Conservation (phyloP, 805 yeast genomes). For the Candida oleophila region DNA sequence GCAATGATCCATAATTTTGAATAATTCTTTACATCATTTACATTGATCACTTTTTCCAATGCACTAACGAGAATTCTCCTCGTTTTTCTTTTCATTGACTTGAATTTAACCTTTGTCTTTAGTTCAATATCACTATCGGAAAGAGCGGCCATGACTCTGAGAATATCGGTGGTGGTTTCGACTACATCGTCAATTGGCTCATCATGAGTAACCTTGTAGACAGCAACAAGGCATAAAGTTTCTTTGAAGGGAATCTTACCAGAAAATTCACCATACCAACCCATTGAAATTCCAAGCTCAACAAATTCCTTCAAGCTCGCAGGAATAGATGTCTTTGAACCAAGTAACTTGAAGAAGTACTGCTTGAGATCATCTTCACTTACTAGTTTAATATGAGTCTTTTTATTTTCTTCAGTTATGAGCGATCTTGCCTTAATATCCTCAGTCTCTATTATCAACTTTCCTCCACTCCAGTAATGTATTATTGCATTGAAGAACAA, state of each 20-base stretch:
- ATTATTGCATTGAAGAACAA: conserved; percentile 7
- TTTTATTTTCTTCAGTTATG: conserved; percentile 4
- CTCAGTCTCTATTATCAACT: conserved; percentile 1
- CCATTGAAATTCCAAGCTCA: conserved; percentile 13
- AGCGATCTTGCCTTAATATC: conserved; percentile 4
- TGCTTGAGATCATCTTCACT: conserved; percentile 6
- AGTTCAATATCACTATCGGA: conserved; percentile 6
- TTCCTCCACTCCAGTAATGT: conserved; percentile 7
- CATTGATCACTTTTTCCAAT: conserved; percentile 10
- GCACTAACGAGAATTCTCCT: conserved; percentile 6
- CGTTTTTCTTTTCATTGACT: conserved; percentile 7
- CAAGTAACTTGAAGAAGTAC: conserved; percentile 6
- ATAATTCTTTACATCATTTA: conserved; percentile 10
- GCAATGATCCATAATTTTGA: conserved; percentile 8
- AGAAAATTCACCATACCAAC: conserved; percentile 6
- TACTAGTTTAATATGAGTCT: background rate
- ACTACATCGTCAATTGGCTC: conserved; percentile 6
- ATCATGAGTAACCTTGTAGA: conserved; percentile 2
- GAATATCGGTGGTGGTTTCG: conserved; percentile 9
- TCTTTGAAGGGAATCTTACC: conserved; percentile 10
- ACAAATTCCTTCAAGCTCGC: conserved; percentile 13
- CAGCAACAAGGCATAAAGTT: conserved; percentile 8
- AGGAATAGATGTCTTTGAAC: conserved; percentile 8
- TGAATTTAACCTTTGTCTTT: conserved; percentile 6
- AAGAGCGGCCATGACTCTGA: conserved; percentile 10